Evolutionary conservation across 306 rosid species (phyloP).

Genomic region (Rosa persica): DNA sequence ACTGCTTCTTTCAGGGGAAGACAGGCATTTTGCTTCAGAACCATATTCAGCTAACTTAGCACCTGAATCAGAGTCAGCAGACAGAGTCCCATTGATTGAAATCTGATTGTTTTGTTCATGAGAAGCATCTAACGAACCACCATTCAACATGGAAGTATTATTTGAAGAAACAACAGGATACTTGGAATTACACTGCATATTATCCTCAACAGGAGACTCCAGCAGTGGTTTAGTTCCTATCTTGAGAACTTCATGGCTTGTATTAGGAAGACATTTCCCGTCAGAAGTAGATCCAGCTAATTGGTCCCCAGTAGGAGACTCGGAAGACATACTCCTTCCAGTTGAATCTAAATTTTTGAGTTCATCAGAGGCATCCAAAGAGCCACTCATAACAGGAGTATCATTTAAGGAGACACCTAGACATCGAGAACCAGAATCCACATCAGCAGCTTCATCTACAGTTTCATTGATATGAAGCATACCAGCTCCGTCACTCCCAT

Average conservation of each 20-base stretch:
- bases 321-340: slow-evolving; percentile 33
- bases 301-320: slow-evolving; percentile 25
- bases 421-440: slow-evolving; percentile 24
- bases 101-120: slow-evolving; percentile 10
- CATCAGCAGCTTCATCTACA: slow-evolving; percentile 36
- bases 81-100: not conserved
- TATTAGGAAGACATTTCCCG: slow-evolving; percentile 25
- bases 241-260: slow-evolving; percentile 28
- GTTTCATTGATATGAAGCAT: slow-evolving; percentile 37
- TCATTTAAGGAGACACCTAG: slow-evolving; percentile 27
- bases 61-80: slow-evolving; percentile 21
- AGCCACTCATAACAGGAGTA: slow-evolving; percentile 28
- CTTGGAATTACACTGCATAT: slow-evolving; percentile 18
- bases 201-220: slow-evolving; percentile 35
- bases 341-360: slow-evolving; percentile 28
- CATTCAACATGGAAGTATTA: slow-evolving; percentile 10
- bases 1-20: slow-evolving; percentile 21
- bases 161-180: slow-evolving; percentile 19
- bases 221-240: slow-evolving; percentile 23
- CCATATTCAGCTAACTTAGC: slow-evolving; percentile 34
- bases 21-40: slow-evolving; percentile 29
- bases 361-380: slow-evolving; percentile 45
- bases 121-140: slow-evolving; percentile 8
- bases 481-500: slow-evolving; percentile 41
- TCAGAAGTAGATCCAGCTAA: slow-evolving; percentile 38